Percentiles rank a stretch among this genome's conserved stretches.
phyloP scores from a whole-genome alignment of 306 rosid genomes.

The Leucaena leucocephala region DNA sequence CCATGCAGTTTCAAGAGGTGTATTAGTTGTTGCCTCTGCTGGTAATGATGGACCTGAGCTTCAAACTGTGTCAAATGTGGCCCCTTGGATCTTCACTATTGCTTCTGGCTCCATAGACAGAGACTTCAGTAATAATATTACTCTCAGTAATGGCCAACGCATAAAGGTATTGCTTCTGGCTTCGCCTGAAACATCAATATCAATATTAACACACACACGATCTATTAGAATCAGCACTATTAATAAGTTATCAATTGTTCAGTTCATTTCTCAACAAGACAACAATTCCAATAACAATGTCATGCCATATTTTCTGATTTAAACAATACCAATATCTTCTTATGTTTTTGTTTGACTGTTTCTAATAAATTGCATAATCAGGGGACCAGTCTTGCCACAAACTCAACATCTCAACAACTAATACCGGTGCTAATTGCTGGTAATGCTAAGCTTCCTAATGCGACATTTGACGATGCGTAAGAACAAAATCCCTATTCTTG shows the following conservation, averaged over 20 bases:
- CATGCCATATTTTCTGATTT: no score
- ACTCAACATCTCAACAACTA: conserved; percentile 43
- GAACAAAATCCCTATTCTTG: conserved; percentile 23
- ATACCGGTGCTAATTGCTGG: conserved; percentile 49
- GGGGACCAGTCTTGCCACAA: conserved; percentile 66
- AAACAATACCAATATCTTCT: neutral
- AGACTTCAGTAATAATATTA: no score
- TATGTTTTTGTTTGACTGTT: neutral
- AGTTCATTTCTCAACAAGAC: neutral
- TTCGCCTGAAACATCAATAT: no score
- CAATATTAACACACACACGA: no score
- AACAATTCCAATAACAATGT: neutral
- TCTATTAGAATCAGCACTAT: no score
- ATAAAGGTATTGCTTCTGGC: conserved; percentile 21
- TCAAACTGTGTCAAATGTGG: neutral
- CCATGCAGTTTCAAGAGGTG: neutral
- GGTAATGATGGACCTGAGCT: conserved; percentile 52
- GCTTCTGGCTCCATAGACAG: no score
- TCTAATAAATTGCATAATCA: neutral
- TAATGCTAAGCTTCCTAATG: conserved; percentile 49
- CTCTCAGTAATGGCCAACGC: conserved; percentile 32
- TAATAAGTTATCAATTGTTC: no score
- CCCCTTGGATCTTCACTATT: no score
- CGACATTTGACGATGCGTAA: conserved; percentile 44
- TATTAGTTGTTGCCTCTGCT: conserved; percentile 40